A percentile compares a stretch with the other conserved stretches of the same genome.
Evolutionary conservation across 169 alveolate species (phyloP).

Genomic region (Babesia bovis): DNA sequence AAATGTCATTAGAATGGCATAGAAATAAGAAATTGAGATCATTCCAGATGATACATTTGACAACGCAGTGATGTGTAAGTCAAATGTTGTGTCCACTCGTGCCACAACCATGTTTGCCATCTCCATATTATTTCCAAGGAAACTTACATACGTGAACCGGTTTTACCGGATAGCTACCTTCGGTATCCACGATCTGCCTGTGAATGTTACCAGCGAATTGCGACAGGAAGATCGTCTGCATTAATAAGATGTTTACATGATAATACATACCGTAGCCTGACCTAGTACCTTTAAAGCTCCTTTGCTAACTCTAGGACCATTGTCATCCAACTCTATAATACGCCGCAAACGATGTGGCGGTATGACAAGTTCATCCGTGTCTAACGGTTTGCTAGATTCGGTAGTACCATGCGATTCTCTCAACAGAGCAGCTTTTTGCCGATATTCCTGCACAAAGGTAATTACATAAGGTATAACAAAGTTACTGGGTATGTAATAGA

Average conservation of each 20-base stretch:
- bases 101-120: no score
- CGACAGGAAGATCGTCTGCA: constrained; percentile 29
- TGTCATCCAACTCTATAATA: constrained; percentile 46
- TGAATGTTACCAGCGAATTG: constrained; percentile 45
- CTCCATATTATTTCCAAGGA: neutral
- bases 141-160: constrained; percentile 46
- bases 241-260: neutral
- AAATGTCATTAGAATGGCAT: neutral
- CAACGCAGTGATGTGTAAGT: neutral
- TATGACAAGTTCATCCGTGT: neutral
- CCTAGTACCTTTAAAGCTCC: constrained; percentile 36
- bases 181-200: constrained; percentile 49
- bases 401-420: neutral
- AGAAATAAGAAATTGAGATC: no score
- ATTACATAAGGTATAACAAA: neutral
- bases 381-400: neutral
- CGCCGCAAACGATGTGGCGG: constrained; percentile 35
- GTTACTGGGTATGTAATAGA: neutral
- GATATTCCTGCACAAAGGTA: constrained; percentile 17
- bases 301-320: constrained; percentile 48
- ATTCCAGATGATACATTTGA: neutral
- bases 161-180: constrained; percentile 43
- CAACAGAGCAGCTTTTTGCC: constrained; percentile 14
- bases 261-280: constrained; percentile 26
- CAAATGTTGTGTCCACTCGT: neutral